Evolutionary conservation across 2,329 filamentous ascomycete species (phyloP).

Genomic region (Fusarium sp.): DNA sequence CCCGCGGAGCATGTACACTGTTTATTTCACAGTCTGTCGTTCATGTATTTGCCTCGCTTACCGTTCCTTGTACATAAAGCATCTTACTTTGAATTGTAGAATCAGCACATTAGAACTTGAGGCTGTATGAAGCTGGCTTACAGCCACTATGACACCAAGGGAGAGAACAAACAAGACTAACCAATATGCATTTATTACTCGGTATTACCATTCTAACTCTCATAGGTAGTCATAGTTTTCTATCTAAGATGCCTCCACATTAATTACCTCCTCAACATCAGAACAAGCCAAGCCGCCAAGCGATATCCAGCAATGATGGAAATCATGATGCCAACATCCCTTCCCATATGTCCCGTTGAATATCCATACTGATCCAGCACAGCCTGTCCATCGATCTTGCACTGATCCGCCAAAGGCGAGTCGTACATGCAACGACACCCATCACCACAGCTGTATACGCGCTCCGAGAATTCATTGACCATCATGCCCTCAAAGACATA

Average conservation of each 20-base stretch:
- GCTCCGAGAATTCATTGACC: constrained; percentile 82
- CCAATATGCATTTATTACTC: background rate
- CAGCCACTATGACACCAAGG: background rate
- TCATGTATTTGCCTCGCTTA: background rate
- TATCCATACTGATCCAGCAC: constrained; percentile 80
- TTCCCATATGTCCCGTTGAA: constrained; percentile 74
- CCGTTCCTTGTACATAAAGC: background rate
- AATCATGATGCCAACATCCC: constrained; percentile 82
- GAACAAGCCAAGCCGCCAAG: constrained; percentile 71
- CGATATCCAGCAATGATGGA: constrained; percentile 74
- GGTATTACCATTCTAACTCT: background rate
- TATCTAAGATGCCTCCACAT: background rate
- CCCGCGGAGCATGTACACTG: background rate
- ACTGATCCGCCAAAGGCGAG: constrained; percentile 65
- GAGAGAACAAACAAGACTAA: background rate
- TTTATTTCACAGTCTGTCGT: background rate
- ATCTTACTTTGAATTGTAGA: background rate
- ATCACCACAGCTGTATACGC: constrained; percentile 64
- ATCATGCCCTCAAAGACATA: constrained; percentile 95
- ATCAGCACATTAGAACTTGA: background rate
- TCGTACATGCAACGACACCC: constrained; percentile 78
- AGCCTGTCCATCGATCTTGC: constrained; percentile 76
- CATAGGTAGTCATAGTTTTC: background rate
- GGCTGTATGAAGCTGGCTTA: background rate
- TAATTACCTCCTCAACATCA: constrained; percentile 52